Evolutionary conservation across 768 basidiomycete genomes (phyloP).

Genomic region (Podaxis mareebaensis): DNA sequence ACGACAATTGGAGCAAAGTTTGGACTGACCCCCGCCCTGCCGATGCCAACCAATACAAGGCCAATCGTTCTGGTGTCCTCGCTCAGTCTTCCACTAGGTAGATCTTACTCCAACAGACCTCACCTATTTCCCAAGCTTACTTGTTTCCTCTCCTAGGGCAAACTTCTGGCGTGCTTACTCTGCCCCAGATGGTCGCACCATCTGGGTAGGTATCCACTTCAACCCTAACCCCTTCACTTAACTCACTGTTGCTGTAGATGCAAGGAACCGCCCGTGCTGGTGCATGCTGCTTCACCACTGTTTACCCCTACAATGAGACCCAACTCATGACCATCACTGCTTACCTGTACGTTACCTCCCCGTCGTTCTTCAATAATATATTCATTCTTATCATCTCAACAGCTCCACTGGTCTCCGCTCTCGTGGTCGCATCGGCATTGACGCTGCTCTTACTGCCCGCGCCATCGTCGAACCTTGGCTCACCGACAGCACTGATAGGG

Average conservation of each 20-base stretch:
- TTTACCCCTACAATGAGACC: constrained; percentile 52
- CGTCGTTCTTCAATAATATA: neutral
- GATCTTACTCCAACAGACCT: constrained; percentile 7
- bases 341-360: constrained; percentile 43
- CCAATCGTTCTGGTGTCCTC: constrained; percentile 53
- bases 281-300: constrained; percentile 49
- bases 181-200: constrained; percentile 45
- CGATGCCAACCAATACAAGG: constrained; percentile 56
- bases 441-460: constrained; percentile 47
- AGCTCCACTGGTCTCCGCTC: constrained; percentile 64
- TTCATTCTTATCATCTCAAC: constrained; percentile 1
- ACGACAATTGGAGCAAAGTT: constrained; percentile 66
- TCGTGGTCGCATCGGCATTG: constrained; percentile 62
- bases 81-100: constrained; percentile 57
- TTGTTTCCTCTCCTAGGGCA: constrained; percentile 29
- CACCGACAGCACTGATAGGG: constrained; percentile 56
- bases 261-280: constrained; percentile 69
- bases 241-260: constrained; percentile 31
- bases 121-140: neutral
- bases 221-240: neutral
- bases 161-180: constrained; percentile 65
- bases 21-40: constrained; percentile 55
- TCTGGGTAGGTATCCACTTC: constrained; percentile 39
- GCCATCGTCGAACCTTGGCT: constrained; percentile 60
- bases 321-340: constrained; percentile 64